Percentiles rank a stretch among this genome's conserved stretches.
phyloP scores from a whole-genome alignment of 495 filamentous ascomycete species.

The Entonaema liquescens region DNA sequence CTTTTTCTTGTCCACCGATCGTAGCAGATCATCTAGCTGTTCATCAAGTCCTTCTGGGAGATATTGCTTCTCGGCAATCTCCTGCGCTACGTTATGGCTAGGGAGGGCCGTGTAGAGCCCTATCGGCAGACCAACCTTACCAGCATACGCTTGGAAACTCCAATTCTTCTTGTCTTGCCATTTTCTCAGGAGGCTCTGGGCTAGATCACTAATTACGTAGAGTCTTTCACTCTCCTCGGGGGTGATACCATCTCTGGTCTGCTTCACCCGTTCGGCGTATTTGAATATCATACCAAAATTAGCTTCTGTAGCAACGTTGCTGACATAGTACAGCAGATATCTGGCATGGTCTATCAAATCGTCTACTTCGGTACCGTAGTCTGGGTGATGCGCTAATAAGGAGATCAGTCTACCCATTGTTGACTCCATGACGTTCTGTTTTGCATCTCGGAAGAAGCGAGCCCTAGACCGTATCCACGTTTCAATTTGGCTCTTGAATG shows the following conservation, averaged over 20 bases:
- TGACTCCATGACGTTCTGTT: conserved; percentile 77
- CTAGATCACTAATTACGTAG: conserved; percentile 88
- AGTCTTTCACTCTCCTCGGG: conserved; percentile 69
- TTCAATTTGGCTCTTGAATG: conserved; percentile 73
- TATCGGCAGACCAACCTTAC: conserved; percentile 79
- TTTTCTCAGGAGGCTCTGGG: conserved; percentile 79
- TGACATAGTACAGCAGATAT: conserved; percentile 91
- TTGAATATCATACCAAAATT: conserved; percentile 92
- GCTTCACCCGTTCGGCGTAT: conserved; percentile 91
- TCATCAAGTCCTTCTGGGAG: conserved; percentile 85
- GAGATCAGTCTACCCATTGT: conserved; percentile 87
- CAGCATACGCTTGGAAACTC: conserved; percentile 81
- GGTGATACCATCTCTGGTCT: conserved; percentile 80
- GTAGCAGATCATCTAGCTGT: conserved; percentile 70
- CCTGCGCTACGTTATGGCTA: conserved; percentile 80
- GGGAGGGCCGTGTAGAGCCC: conserved; percentile 78
- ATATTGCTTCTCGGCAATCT: conserved; percentile 83
- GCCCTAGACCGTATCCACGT: conserved; percentile 91
- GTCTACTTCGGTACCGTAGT: conserved; percentile 74
- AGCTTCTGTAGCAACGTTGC: conserved; percentile 79
- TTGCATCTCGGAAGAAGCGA: conserved; percentile 58
- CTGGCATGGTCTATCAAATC: conserved; percentile 80
- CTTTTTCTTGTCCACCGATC: conserved; percentile 63
- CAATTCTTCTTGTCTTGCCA: conserved; percentile 83
- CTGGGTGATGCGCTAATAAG: conserved; percentile 92